phyloP scores from a whole-genome alignment of 116 monocot species.

The Posidonia oceanica region DNA sequence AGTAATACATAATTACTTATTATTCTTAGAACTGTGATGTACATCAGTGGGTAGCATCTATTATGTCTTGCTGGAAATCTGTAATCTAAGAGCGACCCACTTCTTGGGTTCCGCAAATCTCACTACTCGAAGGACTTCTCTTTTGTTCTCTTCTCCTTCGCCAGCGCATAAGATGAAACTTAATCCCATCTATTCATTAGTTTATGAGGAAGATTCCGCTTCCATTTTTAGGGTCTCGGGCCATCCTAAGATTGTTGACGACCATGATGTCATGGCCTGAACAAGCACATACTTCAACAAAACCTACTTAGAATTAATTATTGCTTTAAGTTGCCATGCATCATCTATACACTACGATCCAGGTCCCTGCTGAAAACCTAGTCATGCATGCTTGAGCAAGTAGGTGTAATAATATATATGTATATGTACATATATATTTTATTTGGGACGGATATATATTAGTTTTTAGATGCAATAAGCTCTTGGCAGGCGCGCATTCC shows the following conservation, averaged over 20 bases:
- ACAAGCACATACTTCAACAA: background rate
- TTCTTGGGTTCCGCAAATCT: constrained; percentile 4
- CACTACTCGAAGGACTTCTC: constrained; percentile 1
- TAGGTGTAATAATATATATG: background rate
- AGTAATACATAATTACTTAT: background rate
- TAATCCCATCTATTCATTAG: background rate
- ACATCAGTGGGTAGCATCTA: background rate
- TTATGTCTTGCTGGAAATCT: background rate
- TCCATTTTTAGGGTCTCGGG: background rate
- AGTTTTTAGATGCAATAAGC: background rate
- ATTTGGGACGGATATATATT: no score
- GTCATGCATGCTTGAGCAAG: background rate
- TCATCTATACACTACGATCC: background rate
- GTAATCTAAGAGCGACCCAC: background rate
- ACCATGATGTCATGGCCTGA: background rate
- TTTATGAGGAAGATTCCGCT: constrained; percentile 2
- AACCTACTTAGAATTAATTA: background rate
- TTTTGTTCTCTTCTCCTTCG: constrained; percentile 2
- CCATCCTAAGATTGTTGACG: background rate
- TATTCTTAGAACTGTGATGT: no score
- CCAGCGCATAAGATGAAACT: no score
- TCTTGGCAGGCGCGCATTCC: background rate
- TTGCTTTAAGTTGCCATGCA: background rate
- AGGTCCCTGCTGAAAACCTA: no score
- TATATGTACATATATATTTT: no score